Base-by-base conservation (phyloP, 257 asterid genomes). In the Ligustrum vulgare region DNA sequence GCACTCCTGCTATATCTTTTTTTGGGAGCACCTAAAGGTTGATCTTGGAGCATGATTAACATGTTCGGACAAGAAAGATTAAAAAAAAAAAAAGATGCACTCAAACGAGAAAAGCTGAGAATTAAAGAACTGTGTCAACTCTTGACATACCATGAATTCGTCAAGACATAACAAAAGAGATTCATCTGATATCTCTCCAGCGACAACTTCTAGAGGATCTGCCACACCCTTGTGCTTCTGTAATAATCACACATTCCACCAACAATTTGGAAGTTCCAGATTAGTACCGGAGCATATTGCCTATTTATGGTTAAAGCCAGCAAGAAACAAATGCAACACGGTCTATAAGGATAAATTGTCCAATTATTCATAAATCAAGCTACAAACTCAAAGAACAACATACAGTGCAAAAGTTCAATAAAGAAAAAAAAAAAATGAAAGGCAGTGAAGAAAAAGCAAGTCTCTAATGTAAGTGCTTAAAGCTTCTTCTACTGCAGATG, bases 171-270 rank as follows among this genome's bases (percentile, higher is more conserved):
- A 80, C 82, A 94, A 84, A 77, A 89, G 85, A 58, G 99, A 78
- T 85, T 92, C 94, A 43, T 94, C 98, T 13, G 93, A 87, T 49
- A 94, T 82, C 80, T 94, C 97, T 76, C 90, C 91, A 1, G 97
- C 97, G 82, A 92, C 98, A 73, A 83, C 96, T 87, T 94, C 97
- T 51, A 92, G 79, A 62, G 99, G 99, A 88, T 94, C 98, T 3
- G 96, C 71, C 16, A 92, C 93, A 43, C 96, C 97, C 82, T 71
- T 92, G 83, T 94, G 99, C 86, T 84, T 94, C 98, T 94, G 92
- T 79, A 78, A 80, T 73, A 80, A 77, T 5, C 79, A 69, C 74
- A 41, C 58, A 72, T 60, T 60, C 35, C 33, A 60, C 32, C 34
- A 60, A 60, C 33, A 25, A 9, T 60, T 25, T 25, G n/a, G 34